Evolutionary conservation across 306 rosid species (phyloP).

Genomic region (Vigna unguiculata): DNA sequence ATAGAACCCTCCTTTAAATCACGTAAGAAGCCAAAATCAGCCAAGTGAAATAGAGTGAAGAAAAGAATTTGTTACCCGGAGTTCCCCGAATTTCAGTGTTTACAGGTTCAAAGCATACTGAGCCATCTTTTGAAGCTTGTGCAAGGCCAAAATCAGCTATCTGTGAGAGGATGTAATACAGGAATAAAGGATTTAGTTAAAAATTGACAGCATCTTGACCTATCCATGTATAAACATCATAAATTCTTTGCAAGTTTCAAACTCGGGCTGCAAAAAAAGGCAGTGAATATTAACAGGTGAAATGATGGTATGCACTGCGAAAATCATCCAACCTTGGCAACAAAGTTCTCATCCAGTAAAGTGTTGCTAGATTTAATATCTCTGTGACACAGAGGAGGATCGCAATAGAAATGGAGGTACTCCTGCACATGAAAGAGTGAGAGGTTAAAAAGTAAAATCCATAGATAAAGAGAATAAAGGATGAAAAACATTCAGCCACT

Average conservation of each 20-base stretch:
- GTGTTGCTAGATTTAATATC: slow-evolving; percentile 97
- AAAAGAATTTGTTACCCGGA: slow-evolving; percentile 63
- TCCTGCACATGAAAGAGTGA: slow-evolving; percentile 69
- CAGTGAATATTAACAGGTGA: slow-evolving; percentile 24
- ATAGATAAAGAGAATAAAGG: not conserved
- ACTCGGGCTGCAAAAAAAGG: not conserved
- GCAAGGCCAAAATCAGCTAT: slow-evolving; percentile 99
- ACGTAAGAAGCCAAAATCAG: slow-evolving; percentile 13
- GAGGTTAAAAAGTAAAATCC: slow-evolving; percentile 25
- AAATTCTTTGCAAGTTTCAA: slow-evolving; percentile 27
- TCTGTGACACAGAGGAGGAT: slow-evolving; percentile 97
- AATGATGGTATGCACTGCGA: slow-evolving; percentile 39
- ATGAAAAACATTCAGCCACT: slow-evolving; percentile 9
- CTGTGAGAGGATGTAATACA: slow-evolving; percentile 52
- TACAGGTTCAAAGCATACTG: slow-evolving; percentile 81
- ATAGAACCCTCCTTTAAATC: slow-evolving; percentile 32
- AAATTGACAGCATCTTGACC: slow-evolving; percentile 31
- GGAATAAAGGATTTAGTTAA: slow-evolving; percentile 24
- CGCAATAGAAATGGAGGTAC: slow-evolving; percentile 96
- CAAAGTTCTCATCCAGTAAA: slow-evolving; percentile 83
- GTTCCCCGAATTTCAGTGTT: slow-evolving; percentile 92
- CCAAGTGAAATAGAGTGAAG: slow-evolving; percentile 36
- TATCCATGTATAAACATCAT: slow-evolving; percentile 15
- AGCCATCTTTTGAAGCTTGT: slow-evolving; percentile 90
- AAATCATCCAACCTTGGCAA: slow-evolving; percentile 77